Percentiles rank a stretch among this genome's conserved stretches.
Evolutionary conservation across 768 basidiomycete species (phyloP).

Genomic region (Auricularia auricula-judae): DNA sequence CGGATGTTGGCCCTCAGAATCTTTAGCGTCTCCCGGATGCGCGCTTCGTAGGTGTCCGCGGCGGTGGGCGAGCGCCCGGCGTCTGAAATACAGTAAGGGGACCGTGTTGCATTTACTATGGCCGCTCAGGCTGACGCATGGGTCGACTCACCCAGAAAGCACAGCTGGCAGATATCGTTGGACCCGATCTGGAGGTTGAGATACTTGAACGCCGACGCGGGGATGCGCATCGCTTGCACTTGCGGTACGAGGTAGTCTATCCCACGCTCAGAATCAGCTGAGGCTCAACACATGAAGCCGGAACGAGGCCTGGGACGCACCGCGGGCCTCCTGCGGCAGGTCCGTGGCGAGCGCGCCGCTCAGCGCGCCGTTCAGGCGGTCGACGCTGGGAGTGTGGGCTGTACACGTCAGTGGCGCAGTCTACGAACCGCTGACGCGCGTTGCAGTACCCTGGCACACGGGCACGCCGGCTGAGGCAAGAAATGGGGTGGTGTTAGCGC

Average conservation of each 20-base stretch:
- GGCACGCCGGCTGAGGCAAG: no score
- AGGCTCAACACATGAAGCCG: no score
- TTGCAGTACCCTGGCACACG: no score
- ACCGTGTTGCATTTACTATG: neutral
- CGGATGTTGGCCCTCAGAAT: conserved; percentile 6
- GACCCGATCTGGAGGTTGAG: conserved; percentile 12
- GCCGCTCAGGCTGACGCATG: no score
- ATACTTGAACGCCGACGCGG: conserved; percentile 6
- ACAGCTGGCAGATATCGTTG: conserved; percentile 10
- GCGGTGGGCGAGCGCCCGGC: conserved; percentile 1
- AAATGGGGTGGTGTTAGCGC: no score
- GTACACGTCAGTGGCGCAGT: no score
- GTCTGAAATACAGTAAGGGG: neutral
- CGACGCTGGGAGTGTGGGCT: conserved; percentile 2
- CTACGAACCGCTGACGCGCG: no score
- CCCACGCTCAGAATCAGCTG: neutral
- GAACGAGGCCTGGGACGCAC: neutral
- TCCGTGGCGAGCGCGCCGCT: conserved; percentile 7
- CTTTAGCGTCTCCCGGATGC: conserved; percentile 5
- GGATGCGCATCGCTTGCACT: conserved; percentile 3
- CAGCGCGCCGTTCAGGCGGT: conserved; percentile 8
- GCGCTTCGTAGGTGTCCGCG: conserved; percentile 5
- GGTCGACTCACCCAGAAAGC: neutral
- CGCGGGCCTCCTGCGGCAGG: conserved; percentile 4
- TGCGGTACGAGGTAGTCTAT: conserved; percentile 10